Evolutionary conservation across 805 yeast species (phyloP).

Genomic region (Ogataea pilisensis): DNA sequence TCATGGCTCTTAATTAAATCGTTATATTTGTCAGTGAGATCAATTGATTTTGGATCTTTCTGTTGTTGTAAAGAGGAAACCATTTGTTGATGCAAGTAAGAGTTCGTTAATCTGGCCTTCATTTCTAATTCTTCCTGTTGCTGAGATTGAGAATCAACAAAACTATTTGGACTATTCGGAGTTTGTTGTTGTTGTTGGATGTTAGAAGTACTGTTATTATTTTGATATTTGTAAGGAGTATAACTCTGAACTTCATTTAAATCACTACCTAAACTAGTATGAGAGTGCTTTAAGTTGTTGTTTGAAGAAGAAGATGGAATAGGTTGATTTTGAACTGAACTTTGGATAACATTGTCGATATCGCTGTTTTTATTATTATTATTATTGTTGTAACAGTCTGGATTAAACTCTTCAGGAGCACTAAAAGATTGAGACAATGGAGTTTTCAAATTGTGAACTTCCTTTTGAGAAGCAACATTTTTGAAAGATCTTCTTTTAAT

Average conservation of each 20-base stretch:
- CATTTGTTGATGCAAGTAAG: constrained; percentile 22
- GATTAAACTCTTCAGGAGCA: constrained; percentile 2
- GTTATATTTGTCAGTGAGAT: constrained; percentile 18
- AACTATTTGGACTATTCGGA: constrained; percentile 16
- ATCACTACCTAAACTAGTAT: constrained; percentile 1
- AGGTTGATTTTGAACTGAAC: background rate
- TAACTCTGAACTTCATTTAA: constrained; percentile 21
- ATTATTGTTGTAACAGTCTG: background rate
- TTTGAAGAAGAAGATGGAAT: background rate
- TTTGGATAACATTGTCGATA: no score
- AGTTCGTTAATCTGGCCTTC: constrained; percentile 21
- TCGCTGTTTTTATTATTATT: background rate
- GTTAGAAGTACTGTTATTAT: no score
- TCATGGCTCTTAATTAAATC: constrained; percentile 44
- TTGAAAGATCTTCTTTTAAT: constrained; percentile 71
- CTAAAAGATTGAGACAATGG: constrained; percentile 9
- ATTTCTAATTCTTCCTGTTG: constrained; percentile 20
- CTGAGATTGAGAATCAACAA: constrained; percentile 15
- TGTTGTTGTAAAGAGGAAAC: constrained; percentile 12
- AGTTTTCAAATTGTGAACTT: constrained; percentile 26
- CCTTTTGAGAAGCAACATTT: constrained; percentile 27
- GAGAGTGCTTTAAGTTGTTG: background rate
- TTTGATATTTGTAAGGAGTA: constrained; percentile 23
- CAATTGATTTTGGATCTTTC: constrained; percentile 12
- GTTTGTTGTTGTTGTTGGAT: background rate